Evolutionary conservation across 2,329 filamentous ascomycete genomes (phyloP), one percentile per base, ranked within the genome.

Genomic region (Coniella vitis): DNA sequence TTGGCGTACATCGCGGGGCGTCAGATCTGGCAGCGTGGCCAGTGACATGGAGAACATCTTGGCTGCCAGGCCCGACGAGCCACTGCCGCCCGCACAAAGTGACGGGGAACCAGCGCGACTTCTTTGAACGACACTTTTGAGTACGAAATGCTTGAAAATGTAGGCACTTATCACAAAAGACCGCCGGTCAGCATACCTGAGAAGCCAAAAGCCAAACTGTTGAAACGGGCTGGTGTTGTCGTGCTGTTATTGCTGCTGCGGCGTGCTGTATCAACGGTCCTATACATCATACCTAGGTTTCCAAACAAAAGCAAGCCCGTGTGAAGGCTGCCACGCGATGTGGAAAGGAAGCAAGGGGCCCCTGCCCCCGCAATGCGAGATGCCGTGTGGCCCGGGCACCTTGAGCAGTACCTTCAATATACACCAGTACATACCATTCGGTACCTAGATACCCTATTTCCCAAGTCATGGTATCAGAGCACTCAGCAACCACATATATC

Each of bases 1-100:
- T 76, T 63, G 25, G 5, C 25, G 25, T 73, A 87, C 85, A 60
- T 88, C 83, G 67, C 81, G 81, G 44, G 84, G 85, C 16, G 80
- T 78, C 51, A 88, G 75, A 53, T 81, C 79, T 40, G 83, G 83
- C 14, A 87, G 74, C 43, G 81, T 72, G 38, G 75, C 76, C 42
- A 81, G 72, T 38, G 75, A 76, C 42, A 81, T 72, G 39, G 75
- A 76, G 57, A 85, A 76, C 75, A 84, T 84, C 41, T 54, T 65
- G 17, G 55, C 56, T 5, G 25, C 25, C 25, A 29, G 10, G 10
- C 25, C 5, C 25, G 10, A 10, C 25, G 14, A 45, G 12, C 16
- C 13, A 17, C 31, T 14, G 37, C 44, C 46, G 45, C 44, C 41
- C 16, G 34, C 5, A 5, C 5, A 29, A 29, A 29, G 25, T 29